phyloP scores from a whole-genome alignment of 75 land plant species.

The Picea sitchensis region DNA sequence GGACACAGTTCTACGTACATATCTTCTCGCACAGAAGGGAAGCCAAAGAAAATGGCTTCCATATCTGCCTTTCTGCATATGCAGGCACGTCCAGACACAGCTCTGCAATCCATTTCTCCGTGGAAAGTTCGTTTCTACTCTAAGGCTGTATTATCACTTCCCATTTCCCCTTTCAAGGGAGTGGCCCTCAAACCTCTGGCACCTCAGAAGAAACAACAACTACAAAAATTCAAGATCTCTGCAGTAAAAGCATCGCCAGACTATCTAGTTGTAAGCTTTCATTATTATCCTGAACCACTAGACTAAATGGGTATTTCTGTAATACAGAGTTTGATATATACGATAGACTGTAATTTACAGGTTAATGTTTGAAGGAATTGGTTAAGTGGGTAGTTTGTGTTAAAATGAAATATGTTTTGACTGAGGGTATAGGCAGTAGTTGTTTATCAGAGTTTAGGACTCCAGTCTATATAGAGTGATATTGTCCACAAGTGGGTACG shows the following conservation, averaged over 20 bases:
- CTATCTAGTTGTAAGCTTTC: slow-evolving; percentile 1
- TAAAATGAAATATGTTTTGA: background rate
- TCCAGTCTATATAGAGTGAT: too few species aligned
- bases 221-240: background rate
- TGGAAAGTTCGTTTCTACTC: background rate
- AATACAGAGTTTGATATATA: background rate
- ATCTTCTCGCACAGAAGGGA: too few species aligned
- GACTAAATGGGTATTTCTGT: background rate
- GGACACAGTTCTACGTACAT: too few species aligned
- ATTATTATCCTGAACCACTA: background rate
- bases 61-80: background rate
- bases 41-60: background rate
- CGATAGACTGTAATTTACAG: too few species aligned
- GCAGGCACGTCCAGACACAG: background rate
- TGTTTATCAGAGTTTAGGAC: background rate
- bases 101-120: background rate
- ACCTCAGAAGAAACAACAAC: background rate
- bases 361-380: background rate
- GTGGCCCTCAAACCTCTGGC: background rate
- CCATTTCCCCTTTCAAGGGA: background rate
- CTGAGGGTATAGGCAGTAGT: background rate
- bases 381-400: background rate
- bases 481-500: background rate
- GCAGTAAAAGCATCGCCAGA: background rate
- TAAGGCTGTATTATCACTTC: background rate